Base-by-base conservation (phyloP, 2,329 filamentous ascomycete species). In the Magnaporthales sp. region DNA sequence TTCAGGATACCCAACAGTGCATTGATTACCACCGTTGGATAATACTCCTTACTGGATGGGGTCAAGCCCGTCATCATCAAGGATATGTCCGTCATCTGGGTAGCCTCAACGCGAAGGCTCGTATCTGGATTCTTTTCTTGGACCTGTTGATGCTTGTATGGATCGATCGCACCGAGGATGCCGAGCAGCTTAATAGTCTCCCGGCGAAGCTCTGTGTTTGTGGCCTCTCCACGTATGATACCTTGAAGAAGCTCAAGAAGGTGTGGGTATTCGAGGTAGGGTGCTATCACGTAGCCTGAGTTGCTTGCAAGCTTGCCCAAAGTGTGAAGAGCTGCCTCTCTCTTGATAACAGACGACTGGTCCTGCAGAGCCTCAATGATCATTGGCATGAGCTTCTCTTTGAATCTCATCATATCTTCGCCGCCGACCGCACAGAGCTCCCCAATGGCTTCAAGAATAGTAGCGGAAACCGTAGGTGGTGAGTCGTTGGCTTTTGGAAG, bases 1-100 rank as follows among this genome's bases (percentile, higher is more conserved):
- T 94, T 96, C 46, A 99, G 80, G 70, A 99, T 93, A 67, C 93
- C 90, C 73, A 99, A 88, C 11, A 99, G 84, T 1, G 95, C 96
- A 73, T 97, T 97, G 75, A 99, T 97, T 62, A 97, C 95, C 22
- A 99, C 93, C 0, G 95, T 99, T 0, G 95, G 95, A 74, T 97
- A 99, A 77, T 99, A 99, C 73, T 99, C 95, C 74, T 99, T 97
- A 74, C 92, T 97, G 0, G 94, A 98, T 0, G 95, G 96, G 0
- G 93, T 98, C 56, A 97, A 83, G 15, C 96, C 95, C 58, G 92
- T 93, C 94, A 99, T 99, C 83, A 99, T 98, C 31, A 99, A 84
- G 3, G 93, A 95, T 62, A 99, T 96, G 77, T 99, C 95, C 0
- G 94, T 96, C 72, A 96, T 80, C 67, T 88, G 86, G 56, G 84